phyloP scores from a whole-genome alignment of 208 protist genomes.

The Trypanosoma cruzi region DNA sequence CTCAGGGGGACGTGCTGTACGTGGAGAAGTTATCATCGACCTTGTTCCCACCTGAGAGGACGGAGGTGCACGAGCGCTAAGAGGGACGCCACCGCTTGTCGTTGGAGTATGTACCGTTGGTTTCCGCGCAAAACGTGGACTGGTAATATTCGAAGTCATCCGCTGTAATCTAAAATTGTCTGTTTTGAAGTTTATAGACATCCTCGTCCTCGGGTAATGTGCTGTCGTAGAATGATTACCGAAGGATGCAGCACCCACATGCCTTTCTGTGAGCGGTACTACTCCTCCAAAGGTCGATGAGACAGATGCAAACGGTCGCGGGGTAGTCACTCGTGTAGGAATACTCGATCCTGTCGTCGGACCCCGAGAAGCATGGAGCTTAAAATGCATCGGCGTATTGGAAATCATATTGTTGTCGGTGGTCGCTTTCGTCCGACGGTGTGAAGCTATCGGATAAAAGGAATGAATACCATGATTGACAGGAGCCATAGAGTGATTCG shows the following conservation, averaged over 20 bases:
- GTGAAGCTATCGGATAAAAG: neutral
- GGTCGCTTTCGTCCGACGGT: neutral
- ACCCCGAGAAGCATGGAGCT: neutral
- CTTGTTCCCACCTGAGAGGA: neutral
- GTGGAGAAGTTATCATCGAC: neutral
- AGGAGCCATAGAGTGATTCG: neutral
- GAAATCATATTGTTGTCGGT: neutral
- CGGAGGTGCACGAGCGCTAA: neutral
- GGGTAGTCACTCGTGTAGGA: neutral
- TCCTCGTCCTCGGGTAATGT: neutral
- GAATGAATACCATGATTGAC: neutral
- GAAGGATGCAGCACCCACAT: neutral
- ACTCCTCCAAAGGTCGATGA: neutral
- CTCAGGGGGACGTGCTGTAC: neutral
- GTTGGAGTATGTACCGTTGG: conserved; percentile 4
- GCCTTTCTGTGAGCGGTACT: neutral
- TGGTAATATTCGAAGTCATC: conserved; percentile 6
- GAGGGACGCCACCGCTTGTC: neutral
- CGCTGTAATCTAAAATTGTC: neutral
- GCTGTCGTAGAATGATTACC: neutral
- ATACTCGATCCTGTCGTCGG: neutral
- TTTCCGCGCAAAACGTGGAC: conserved; percentile 14
- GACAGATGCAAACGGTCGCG: conserved; percentile 2
- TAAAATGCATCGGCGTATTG: neutral
- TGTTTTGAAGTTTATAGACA: neutral